Evolutionary conservation across 2,329 filamentous ascomycete species (phyloP).

Genomic region (Cercospora sesami): DNA sequence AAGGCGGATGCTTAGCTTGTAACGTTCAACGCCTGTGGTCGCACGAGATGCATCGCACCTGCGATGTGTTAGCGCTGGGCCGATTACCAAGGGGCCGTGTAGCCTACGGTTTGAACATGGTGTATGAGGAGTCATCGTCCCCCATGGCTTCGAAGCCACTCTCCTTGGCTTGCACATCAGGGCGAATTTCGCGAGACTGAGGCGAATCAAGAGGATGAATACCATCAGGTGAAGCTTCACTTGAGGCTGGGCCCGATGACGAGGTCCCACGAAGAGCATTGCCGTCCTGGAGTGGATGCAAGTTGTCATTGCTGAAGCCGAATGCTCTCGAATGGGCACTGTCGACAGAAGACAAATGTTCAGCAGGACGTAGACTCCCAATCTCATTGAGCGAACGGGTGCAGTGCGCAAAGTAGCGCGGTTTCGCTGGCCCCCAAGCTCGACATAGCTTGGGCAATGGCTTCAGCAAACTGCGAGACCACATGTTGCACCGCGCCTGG

Average conservation of each 20-base stretch:
- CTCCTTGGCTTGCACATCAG: not conserved
- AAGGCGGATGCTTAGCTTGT: not conserved
- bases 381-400: not conserved
- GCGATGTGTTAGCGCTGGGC: not conserved
- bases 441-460: not conserved
- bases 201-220: not conserved
- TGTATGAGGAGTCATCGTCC: not conserved
- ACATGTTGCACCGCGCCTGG: not conserved
- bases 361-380: not conserved
- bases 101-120: not conserved
- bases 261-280: not conserved
- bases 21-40: not conserved
- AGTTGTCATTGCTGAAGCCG: not conserved
- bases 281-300: not conserved
- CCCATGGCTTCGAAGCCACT: not conserved
- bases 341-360: not conserved
- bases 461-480: constrained; percentile 3
- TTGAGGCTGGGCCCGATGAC: not conserved
- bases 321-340: not conserved
- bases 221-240: not conserved
- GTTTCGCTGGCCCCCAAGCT: not conserved
- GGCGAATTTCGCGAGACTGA: not conserved
- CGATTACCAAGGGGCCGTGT: not conserved
- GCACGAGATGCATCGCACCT: not conserved
- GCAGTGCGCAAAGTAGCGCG: not conserved